Evolutionary conservation across 179 eudicot species (phyloP), one percentile per base, ranked within the genome.

Genomic region (Heliamphora pulchella): DNA sequence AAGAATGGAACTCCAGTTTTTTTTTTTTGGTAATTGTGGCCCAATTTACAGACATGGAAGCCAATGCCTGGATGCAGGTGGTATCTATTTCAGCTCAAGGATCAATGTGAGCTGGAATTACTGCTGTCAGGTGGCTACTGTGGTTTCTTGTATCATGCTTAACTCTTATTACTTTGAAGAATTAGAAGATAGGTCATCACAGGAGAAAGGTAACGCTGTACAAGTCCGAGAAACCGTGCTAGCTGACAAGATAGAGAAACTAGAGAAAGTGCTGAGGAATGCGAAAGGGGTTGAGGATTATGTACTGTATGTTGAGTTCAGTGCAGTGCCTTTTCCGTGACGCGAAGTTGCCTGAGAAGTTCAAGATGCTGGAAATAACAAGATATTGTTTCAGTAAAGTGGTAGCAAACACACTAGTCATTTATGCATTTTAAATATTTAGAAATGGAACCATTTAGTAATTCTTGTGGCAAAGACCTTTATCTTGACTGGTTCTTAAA

Each of bases 101-200:
- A 66, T 53, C 20, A 20, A 3, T 9, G 46, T 67, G 39, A 57
- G 59, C 54, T 14, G 11, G 58, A 62, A 22, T 31, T 43, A n/a
- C 39, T 31, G 44, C 77, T 39, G 68, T 74, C 50, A 74, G 64
- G 63, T 53, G 43, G 39, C 43, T 11, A 63, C 8, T 18, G 64
- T 59, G 4, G n/a, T 43, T 18, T 63, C n/a, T 18, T 63, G 68
- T 22, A 20, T 63, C 68, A 63, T 63, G 3, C 18, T 63, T 18
- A 10, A 63, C 22, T 63, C 68, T 2, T 61, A 51, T 73, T 73
- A 13, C 77, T 17, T 20, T 39, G 22, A 74, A 74, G 63, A 74
- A 73, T 4, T 73, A 53, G 76, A 73, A 53, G 76, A 73, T 73
- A 18, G 68, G 41, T 22, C 10, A 10, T 63, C 43, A 22, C 4